Evolutionary conservation across 1,284 basidiomycete species (phyloP), one percentile per base, ranked within the genome.

Genomic region (Malassezia brasiliensis): DNA sequence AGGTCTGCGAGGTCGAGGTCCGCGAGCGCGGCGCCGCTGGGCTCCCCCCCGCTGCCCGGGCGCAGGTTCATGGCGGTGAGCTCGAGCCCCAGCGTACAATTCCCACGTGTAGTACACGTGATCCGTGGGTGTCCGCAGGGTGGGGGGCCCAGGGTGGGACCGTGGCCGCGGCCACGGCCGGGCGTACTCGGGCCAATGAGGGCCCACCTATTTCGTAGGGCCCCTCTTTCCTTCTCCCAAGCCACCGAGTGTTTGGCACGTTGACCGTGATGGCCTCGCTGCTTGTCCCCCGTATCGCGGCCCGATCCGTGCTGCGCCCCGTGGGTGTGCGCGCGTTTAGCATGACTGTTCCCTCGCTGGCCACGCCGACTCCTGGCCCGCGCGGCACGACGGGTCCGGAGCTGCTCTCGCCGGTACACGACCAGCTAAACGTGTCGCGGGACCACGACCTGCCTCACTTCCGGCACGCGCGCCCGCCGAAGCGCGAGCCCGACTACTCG

Each of bases 401-500:
- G 17, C 20, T 28, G 17, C 25, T 57, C 5, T 54, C 56, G 50
- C 40, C 57, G 38, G 35, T 59, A 37, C 52, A 59, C 47, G 54
- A 56, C 38, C 37, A 36, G 34, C 50, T 56, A 5, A 56, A 56
- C 36, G 34, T 47, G 42, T 15, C 20, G 30, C 19, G n/a, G 28
- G 54, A 56, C 41, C 54, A 56, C 22, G 12, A 30, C 19, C 30
- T 37, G 20, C 44, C 44, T 22, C 35, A 19, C 36, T 36, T 20
- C 32, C 59, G 51, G 25, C 28, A 47, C 4, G 41, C 57, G 28
- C 41, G 50, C 20, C 54, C 49, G 44, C 49, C 54, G 15, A 41
- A 39, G 36, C 14, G n/a, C 17, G 49, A 65, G 55, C 67, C 67
- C 5, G 76, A 78, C 59, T 77, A 77, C 66, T 78, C 79, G 35